Conservation (phyloP, 2,329 filamentous ascomycete species). For the Chrysoporthe cubensis region DNA sequence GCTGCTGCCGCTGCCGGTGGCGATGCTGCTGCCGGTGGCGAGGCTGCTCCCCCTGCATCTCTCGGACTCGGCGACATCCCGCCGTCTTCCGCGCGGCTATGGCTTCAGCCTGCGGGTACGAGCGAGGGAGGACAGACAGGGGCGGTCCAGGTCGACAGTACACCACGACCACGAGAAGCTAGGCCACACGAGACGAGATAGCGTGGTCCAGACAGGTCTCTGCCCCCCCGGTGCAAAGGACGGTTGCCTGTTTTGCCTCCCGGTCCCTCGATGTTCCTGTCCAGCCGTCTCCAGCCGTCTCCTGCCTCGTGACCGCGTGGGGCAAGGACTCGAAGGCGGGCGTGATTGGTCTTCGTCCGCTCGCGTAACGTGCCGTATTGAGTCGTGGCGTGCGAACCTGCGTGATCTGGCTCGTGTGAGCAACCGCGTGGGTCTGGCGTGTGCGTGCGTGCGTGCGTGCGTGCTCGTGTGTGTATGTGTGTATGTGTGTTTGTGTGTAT, state of each 20-base stretch:
- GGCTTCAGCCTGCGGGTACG: background rate
- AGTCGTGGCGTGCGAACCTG: background rate
- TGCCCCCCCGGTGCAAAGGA: background rate
- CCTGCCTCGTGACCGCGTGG: background rate
- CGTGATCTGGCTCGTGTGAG: background rate
- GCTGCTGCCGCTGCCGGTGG: slow-evolving; percentile 1
- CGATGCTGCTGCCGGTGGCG: slow-evolving; percentile 6
- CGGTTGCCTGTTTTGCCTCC: background rate
- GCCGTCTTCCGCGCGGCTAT: slow-evolving; percentile 5
- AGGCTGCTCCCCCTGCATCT: slow-evolving; percentile 15
- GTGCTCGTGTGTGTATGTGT: background rate
- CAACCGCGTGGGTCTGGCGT: background rate
- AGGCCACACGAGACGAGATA: background rate
- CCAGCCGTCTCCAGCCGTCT: background rate
- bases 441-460: background rate
- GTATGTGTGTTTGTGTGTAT: no score
- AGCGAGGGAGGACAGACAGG: no score
- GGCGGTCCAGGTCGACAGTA: no score
- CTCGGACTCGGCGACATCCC: slow-evolving; percentile 28
- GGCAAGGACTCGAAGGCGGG: background rate
- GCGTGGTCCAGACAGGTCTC: background rate
- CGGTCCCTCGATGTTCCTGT: background rate
- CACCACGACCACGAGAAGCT: no score
- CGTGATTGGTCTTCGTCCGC: background rate
- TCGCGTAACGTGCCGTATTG: background rate